Base-by-base conservation (phyloP, 176 grass and related monocot genomes). In the Paspalum notatum region DNA sequence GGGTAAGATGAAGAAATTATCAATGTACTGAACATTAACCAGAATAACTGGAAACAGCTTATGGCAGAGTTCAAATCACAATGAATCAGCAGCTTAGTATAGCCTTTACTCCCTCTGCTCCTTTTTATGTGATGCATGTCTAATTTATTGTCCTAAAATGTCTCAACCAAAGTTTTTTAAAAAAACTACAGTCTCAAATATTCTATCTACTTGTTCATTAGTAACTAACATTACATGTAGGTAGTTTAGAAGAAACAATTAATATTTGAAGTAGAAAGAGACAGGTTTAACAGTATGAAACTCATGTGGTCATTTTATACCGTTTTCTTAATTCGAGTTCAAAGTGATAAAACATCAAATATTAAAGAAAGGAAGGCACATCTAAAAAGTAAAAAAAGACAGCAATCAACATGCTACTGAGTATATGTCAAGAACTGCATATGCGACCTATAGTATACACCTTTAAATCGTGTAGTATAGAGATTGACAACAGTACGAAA, bases 1-100 rank as follows among this genome's bases (percentile, higher is more conserved):
- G 14, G n/a, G 56, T 79, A 58, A 87, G 38, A 50, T 32, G 16
- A 47, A 58, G 14, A 63, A 42, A 73, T 12, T 70, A 83, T 71
- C 46, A 76, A 15, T 24, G 86, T 71, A 72, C 16, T 51, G 22
- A 56, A 72, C 17, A 83, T 9, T 70, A 82, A 41, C 47, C 22
- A 16, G 16, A 64, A 71, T 75, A 8, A 51, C 54, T 68, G 16
- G 21, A 39, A 62, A 17, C 64, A 76, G 20, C 32, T 76, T 40
- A 63, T 13, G 18, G 7, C 25, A 65, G 66, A 68, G 45, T 57
- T 75, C 55, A 39, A 7, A 65, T 70, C 77, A 77, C 15, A 43
- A 8, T 57, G 18, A 14, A 74, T 27, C 16, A 40, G 16, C 15
- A 82, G 8, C 59, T 87, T 13, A 71, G 8, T 44, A 81, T n/a